Evolutionary conservation across 2,329 filamentous ascomycete genomes (phyloP), one percentile per base, ranked within the genome.

Genomic region (Ophiocordyceps sinensis): DNA sequence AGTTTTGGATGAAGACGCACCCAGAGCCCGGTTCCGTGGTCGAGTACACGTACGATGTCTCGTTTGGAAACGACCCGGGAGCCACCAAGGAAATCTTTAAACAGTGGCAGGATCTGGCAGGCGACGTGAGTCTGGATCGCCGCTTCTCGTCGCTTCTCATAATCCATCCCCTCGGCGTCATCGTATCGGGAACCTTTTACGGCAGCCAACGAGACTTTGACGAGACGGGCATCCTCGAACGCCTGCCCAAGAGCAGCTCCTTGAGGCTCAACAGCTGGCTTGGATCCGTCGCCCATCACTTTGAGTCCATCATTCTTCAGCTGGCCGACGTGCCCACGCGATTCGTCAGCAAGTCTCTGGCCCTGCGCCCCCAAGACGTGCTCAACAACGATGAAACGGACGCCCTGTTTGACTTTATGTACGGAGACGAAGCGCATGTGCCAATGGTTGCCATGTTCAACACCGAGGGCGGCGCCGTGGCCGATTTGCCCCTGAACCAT

Each of bases 181-280:
- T 77, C 43, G 71, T 81, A 47, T 71, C 70, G 0, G 76, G 72
- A 2, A 76, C 71, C 0, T 82, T 74, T 49, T 80, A 77, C 49
- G 77, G 77, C 10, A 71, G 70, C 0, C 57, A 68, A 36, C 63
- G 60, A 0, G 75, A 82, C 51, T 82, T 68, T 49, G 51, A 68
- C 3, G 64, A 63, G 3, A 63, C 66, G 0, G 70, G 70, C 0
- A 74, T 77, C 21, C 57, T 62, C 2, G 51, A 56, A 17, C 62
- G 57, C 41, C 65, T 77, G 3, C 72, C 73, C 1, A 49, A 51
- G 9, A 60, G 54, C 11, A 53, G 62, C 5, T 54, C 53, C 11
- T 48, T 63, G 5, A 64, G 70, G n/a, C 48, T 77, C 19, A 67
- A 70, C 34, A 73, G 81, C 58, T 85, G 78, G 77, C 60, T 82